Evolutionary conservation across 2,329 filamentous ascomycete species (phyloP), one percentile per base, ranked within the genome.

Genomic region (Didymella pinodella): DNA sequence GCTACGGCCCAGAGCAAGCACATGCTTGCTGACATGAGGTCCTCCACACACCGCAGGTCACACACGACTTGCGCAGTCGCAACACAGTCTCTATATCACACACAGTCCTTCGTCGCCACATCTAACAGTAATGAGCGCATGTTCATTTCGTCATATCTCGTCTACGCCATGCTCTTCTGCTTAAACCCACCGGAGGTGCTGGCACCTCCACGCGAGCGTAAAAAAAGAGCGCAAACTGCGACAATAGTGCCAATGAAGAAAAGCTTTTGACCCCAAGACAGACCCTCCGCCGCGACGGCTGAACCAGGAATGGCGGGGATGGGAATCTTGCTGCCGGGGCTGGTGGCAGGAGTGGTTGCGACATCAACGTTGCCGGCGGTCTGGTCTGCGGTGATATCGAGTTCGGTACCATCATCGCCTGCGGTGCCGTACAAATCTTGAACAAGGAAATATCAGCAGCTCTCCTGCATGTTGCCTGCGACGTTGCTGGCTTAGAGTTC

Each of bases 401-500:
- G 77, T 57, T 79, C 74, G 65, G 79, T 77, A 63, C 76, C 74
- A 58, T 70, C 76, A 61, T 79, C 68, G 59, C 76, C 78, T 53
- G 79, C 80, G 61, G 67, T 66, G 63, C 80, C 81, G 71, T 78
- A 77, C 62, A 77, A 66, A 76, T 80, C 81, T 83, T 80, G 49
- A 72, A 68, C 70, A 69, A 65, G 62, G 69, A 76, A 72, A 66
- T 67, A 80, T 80, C 78, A 80, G 79, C 75, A 70, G 69, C 71
- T 75, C 71, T 74, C 74, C 72, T 71, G 67, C 71, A 73, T 66
- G 64, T 71, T 62, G 51, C 57, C 58, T 66, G 64, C 66, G 61
- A 64, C 64, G 57, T 58, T 64, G 65, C 65, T 66, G 67, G 81
- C 83, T 86, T 90, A 95, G 80, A 95, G 90, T 82, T 95, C 91